Evolutionary conservation across 73 alveolate genomes (phyloP).

Genomic region (Stentor roeselii): DNA sequence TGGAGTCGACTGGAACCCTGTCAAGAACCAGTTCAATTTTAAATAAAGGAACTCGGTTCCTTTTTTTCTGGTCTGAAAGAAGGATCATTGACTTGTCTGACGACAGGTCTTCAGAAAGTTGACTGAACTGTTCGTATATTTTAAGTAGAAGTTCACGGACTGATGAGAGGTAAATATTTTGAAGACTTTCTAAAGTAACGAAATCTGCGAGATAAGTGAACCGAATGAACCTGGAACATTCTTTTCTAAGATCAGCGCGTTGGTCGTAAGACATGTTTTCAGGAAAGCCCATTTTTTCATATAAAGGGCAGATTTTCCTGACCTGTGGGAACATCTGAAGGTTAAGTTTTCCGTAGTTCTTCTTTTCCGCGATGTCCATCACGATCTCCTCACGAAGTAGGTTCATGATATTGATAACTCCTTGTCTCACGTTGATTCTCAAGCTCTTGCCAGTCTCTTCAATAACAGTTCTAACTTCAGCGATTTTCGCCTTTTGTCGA

Average conservation of each 20-base stretch:
- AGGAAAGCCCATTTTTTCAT: conserved; percentile 85
- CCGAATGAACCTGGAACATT: conserved; percentile 77
- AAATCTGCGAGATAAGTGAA: conserved; percentile 79
- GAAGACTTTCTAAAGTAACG: conserved; percentile 65
- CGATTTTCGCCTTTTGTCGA: conserved; percentile 38
- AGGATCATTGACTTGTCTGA: conserved; percentile 32
- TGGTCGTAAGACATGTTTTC: conserved; percentile 87
- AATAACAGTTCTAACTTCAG: conserved; percentile 49
- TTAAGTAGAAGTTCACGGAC: conserved; percentile 53
- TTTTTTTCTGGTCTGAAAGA: conserved; percentile 32
- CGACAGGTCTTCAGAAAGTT: conserved; percentile 32
- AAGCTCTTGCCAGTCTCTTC: conserved; percentile 38
- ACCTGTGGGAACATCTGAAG: conserved; percentile 35
- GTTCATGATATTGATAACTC: conserved; percentile 64
- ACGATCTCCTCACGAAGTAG: conserved; percentile 58
- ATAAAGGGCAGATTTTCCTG: conserved; percentile 52
- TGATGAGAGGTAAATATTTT: conserved; percentile 63
- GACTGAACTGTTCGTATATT: conserved; percentile 27
- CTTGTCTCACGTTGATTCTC: conserved; percentile 61
- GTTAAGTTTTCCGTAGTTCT: conserved; percentile 39
- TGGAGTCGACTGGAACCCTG: conserved; percentile 31
- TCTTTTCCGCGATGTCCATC: conserved; percentile 61
- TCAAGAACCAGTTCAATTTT: conserved; percentile 40
- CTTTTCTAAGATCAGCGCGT: conserved; percentile 78
- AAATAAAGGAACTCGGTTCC: conserved; percentile 49